A percentile compares a stretch with the other conserved stretches of the same genome.
These are phyloP conservation scores for Fusarium sp. DNA, from an alignment of 2,329 filamentous ascomycete species.

Conservation along the genomic window DNA sequence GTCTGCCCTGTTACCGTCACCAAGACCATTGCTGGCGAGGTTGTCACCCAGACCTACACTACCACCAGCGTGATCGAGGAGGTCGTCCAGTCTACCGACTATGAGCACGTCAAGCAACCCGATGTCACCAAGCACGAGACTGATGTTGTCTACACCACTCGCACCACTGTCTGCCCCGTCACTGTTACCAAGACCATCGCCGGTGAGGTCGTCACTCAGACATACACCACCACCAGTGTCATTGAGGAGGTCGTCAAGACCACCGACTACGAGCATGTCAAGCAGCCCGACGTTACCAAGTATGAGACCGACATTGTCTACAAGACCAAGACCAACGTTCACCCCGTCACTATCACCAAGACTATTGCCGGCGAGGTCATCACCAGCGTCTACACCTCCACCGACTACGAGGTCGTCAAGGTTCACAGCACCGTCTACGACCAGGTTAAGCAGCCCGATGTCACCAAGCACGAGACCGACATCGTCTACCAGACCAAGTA, in stretches of 20 bases:
- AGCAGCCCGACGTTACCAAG: constrained; percentile 50
- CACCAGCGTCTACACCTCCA: constrained; percentile 45
- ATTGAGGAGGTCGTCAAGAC: constrained; percentile 47
- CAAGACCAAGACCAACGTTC: constrained; percentile 56
- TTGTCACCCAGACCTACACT: constrained; percentile 53
- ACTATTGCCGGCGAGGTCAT: constrained; percentile 44
- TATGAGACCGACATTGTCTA: constrained; percentile 49
- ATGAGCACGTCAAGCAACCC: constrained; percentile 52
- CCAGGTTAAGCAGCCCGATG: constrained; percentile 53
- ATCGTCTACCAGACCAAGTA: constrained; percentile 56
- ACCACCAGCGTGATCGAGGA: constrained; percentile 48
- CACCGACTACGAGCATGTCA: constrained; percentile 49
- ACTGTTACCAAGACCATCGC: constrained; percentile 52
- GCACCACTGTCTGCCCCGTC: constrained; percentile 58
- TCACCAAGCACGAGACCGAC: constrained; percentile 48
- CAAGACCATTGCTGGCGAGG: constrained; percentile 54
- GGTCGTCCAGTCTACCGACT: constrained; percentile 48
- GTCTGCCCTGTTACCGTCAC: constrained; percentile 50
- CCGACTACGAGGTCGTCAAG: constrained; percentile 47
- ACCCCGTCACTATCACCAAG: constrained; percentile 55
- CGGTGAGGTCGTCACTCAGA: constrained; percentile 54
- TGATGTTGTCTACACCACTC: constrained; percentile 54
- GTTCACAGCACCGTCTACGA: constrained; percentile 50
- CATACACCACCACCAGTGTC: constrained; percentile 44
- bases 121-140: constrained; percentile 51